Conservation (phyloP, 2,329 filamentous ascomycete species). For the Tolypocladium cylindrosporum region DNA sequence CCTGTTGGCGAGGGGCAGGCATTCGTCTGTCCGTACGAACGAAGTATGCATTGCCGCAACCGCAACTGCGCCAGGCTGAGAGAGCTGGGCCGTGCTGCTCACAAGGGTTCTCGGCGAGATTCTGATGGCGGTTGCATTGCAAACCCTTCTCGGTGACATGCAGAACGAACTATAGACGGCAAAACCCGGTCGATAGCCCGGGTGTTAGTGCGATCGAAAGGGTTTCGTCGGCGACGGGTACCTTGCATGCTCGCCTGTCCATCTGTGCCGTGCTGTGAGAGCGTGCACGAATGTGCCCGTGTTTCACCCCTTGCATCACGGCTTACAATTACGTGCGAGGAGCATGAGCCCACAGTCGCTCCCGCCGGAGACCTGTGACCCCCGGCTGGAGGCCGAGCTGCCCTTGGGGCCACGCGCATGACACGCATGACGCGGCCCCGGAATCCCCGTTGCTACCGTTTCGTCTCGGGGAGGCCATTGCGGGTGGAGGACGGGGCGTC, state of each 20-base stretch:
- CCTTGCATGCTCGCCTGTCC: background rate
- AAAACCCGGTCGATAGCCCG: background rate
- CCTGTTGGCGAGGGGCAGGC: background rate
- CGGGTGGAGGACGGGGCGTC: no score
- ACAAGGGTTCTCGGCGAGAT: background rate
- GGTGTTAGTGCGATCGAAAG: background rate
- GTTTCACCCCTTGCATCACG: background rate
- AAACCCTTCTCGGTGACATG: background rate
- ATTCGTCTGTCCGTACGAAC: background rate
- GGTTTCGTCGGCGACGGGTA: background rate
- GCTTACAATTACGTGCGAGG: background rate
- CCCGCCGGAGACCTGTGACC: background rate
- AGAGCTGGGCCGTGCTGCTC: background rate
- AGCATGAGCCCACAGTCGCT: background rate
- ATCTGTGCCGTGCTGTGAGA: background rate
- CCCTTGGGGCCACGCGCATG: background rate
- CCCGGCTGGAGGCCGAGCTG: background rate
- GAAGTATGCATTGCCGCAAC: background rate
- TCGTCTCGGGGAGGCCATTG: background rate
- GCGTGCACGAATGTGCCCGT: background rate
- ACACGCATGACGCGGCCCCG: background rate
- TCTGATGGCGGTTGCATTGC: background rate
- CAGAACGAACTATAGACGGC: background rate
- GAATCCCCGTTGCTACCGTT: background rate
- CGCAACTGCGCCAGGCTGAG: background rate